Percentiles rank a stretch among this genome's conserved stretches.
Conservation (phyloP, 768 basidiomycete genomes). For the Amanita pseudoporphyria region DNA sequence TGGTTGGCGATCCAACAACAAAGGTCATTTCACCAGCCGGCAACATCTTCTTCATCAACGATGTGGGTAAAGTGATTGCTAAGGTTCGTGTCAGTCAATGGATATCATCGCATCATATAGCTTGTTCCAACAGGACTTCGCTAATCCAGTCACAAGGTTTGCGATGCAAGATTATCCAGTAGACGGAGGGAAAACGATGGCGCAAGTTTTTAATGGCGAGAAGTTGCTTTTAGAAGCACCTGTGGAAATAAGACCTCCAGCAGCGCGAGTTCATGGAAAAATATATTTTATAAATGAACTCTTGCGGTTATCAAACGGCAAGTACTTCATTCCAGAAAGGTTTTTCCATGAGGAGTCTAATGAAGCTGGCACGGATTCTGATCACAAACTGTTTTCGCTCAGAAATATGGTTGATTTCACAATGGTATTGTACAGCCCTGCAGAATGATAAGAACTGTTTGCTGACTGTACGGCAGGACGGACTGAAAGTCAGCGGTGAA, state of each 20-base stretch:
- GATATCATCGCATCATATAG: no score
- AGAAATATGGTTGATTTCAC: not conserved
- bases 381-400: not conserved
- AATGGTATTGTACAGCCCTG: not conserved
- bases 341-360: not conserved
- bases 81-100: no score
- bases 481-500: not conserved
- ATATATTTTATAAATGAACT: not conserved
- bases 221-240: not conserved
- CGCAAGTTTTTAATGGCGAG: not conserved
- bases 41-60: constrained; percentile 6
- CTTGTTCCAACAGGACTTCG: constrained; percentile 3
- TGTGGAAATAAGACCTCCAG: not conserved
- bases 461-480: not conserved
- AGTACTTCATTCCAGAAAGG: not conserved
- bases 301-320: not conserved
- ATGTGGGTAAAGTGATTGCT: constrained; percentile 1
- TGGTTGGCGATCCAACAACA: not conserved
- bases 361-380: not conserved
- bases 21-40: not conserved
- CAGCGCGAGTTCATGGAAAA: not conserved
- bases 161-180: not conserved
- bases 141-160: constrained; percentile 5
- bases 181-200: not conserved
- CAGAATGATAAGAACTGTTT: not conserved